Evolutionary conservation across 805 yeast genomes (phyloP).

Genomic region (Saturnispora halmiae): DNA sequence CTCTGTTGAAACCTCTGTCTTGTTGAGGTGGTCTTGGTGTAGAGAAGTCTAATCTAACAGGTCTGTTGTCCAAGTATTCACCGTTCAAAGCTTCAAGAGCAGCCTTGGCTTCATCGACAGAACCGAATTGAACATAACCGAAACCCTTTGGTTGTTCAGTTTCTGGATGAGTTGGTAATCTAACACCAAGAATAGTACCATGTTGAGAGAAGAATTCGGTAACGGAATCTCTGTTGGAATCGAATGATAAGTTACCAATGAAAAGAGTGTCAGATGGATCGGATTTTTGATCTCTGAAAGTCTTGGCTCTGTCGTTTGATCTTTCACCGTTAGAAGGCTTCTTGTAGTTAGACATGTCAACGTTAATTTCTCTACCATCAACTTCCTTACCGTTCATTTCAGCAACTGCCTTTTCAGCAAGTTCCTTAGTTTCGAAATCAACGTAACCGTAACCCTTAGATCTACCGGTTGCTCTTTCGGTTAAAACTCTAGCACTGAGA

Average conservation of each 20-base stretch:
- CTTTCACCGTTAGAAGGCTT: constrained; percentile 42
- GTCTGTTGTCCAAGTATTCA: constrained; percentile 80
- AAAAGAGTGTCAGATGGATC: constrained; percentile 93
- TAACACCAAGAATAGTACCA: constrained; percentile 80
- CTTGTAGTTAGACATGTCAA: constrained; percentile 83
- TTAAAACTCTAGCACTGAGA: constrained; percentile 80
- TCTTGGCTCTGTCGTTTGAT: constrained; percentile 69
- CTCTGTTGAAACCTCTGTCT: constrained; percentile 15
- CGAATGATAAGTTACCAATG: constrained; percentile 92
- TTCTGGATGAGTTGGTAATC: constrained; percentile 97
- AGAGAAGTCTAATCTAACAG: constrained; percentile 90
- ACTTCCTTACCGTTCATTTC: constrained; percentile 89
- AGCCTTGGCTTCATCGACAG: constrained; percentile 80
- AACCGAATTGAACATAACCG: constrained; percentile 89
- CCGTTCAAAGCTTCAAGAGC: constrained; percentile 87
- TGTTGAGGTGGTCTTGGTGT: constrained; percentile 52
- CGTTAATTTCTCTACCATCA: constrained; percentile 93
- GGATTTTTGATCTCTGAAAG: constrained; percentile 84
- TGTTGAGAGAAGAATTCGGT: constrained; percentile 63
- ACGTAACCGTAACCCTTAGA: constrained; percentile 98
- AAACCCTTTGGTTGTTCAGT: constrained; percentile 98
- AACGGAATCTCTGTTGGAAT: constrained; percentile 72
- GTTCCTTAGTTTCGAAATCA: constrained; percentile 70
- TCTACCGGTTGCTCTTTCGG: constrained; percentile 76
- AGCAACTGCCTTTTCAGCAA: constrained; percentile 78